A percentile compares a stretch with the other conserved stretches of the same genome.
phyloP scores from a whole-genome alignment of 2,329 filamentous ascomycete species.

The Neopestalotiopsis clavispora region DNA sequence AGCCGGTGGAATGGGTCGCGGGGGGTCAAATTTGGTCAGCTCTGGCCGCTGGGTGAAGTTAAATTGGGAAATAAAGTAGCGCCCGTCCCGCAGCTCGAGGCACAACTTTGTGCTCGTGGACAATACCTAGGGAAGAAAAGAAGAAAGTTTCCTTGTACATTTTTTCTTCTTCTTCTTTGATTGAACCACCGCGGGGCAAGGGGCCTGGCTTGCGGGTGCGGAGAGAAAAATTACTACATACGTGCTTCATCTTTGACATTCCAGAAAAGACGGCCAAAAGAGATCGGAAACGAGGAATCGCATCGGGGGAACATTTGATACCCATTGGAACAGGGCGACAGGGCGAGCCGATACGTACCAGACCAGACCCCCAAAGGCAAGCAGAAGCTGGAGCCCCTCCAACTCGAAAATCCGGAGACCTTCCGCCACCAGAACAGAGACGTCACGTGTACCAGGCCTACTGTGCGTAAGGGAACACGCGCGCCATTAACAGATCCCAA shows the following conservation, averaged over 20 bases:
- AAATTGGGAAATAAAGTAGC: slow-evolving; percentile 3
- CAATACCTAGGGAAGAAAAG: not conserved
- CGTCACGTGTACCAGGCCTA: not conserved
- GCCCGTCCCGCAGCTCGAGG: not conserved
- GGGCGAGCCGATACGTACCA: too few species aligned
- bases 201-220: too few species aligned
- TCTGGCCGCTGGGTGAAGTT: not conserved
- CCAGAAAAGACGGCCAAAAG: not conserved
- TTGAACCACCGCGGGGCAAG: not conserved
- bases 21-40: not conserved
- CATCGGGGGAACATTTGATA: not conserved
- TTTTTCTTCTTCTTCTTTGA: not conserved
- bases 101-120: not conserved
- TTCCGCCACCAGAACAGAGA: not conserved
- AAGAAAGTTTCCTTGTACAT: not conserved
- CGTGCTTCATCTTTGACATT: not conserved
- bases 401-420: not conserved
- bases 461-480: not conserved
- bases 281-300: not conserved
- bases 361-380: too few species aligned
- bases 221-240: too few species aligned
- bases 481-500: not conserved
- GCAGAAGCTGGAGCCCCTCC: not conserved
- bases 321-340: not conserved
- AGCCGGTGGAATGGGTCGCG: too few species aligned